These are phyloP conservation scores for Tephrocybe sp. DNA, from an alignment of 768 basidiomycete genomes.

Conservation along the genomic window DNA sequence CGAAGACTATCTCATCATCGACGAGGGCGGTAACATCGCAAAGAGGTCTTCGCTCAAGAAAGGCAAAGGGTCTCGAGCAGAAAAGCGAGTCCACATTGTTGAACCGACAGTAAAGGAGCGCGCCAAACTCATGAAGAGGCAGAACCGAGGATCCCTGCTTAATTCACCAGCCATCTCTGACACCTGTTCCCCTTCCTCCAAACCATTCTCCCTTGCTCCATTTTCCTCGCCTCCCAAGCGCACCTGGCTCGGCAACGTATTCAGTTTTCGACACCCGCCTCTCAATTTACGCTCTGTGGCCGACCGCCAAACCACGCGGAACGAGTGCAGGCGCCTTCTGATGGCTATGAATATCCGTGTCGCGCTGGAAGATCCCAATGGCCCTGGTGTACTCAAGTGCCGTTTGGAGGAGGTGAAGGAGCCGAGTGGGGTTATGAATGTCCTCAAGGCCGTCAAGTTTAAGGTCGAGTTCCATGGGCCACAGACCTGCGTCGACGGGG, in stretches of 20 bases:
- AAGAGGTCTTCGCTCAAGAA: conserved; percentile 49
- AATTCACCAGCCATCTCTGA: conserved; percentile 48
- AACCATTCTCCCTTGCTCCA: conserved; percentile 38
- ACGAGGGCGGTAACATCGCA: conserved; percentile 20
- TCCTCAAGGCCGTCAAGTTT: conserved; percentile 76
- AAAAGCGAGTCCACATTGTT: conserved; percentile 50
- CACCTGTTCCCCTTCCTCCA: conserved; percentile 34
- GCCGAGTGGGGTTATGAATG: conserved; percentile 47
- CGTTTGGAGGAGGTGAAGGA: conserved; percentile 67
- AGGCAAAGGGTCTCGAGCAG: conserved; percentile 29
- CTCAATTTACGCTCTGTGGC: conserved; percentile 58
- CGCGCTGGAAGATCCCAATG: conserved; percentile 62
- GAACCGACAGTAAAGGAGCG: conserved; percentile 37
- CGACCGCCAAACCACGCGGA: conserved; percentile 64
- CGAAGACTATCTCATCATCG: conserved; percentile 16
- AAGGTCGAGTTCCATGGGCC: conserved; percentile 70
- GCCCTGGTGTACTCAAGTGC: conserved; percentile 73
- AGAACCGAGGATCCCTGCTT: conserved; percentile 12
- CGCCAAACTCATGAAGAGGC: conserved; percentile 36
- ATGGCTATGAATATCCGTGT: conserved; percentile 71
- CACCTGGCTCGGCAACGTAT: conserved; percentile 86
- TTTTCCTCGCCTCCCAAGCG: conserved; percentile 51
- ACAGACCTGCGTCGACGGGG: conserved; percentile 30
- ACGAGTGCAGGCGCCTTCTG: conserved; percentile 73
- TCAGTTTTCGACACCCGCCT: conserved; percentile 76